Evolutionary conservation across 208 protist genomes (phyloP).

Genomic region (Wallacemonas collosoma): DNA sequence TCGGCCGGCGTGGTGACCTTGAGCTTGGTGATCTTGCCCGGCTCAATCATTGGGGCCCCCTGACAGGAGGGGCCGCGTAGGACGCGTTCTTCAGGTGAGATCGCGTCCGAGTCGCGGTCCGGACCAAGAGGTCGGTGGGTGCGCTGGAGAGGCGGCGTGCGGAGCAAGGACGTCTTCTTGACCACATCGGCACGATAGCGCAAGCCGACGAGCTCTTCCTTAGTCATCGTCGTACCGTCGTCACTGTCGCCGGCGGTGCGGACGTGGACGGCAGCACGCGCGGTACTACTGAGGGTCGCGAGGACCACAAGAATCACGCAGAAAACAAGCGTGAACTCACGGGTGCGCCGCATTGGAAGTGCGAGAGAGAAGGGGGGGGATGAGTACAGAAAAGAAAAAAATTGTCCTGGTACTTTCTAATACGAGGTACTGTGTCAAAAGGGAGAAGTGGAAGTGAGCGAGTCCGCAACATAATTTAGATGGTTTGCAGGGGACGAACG

Average conservation of each 20-base stretch:
- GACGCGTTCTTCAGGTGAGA: background rate
- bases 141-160: background rate
- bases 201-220: slow-evolving; percentile 8
- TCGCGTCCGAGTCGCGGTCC: background rate
- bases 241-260: background rate
- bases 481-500: no score
- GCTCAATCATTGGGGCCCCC: slow-evolving; percentile 21
- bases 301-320: background rate
- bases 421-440: no score
- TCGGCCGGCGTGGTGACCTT: slow-evolving; percentile 30
- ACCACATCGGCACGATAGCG: background rate
- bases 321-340: background rate
- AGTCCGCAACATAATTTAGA: no score
- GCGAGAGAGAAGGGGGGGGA: background rate
- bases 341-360: no score
- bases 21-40: slow-evolving; percentile 34
- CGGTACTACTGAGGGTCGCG: background rate
- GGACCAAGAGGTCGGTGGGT: background rate
- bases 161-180: background rate
- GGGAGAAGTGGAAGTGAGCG: no score
- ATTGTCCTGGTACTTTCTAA: no score
- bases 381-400: no score
- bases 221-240: background rate
- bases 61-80: background rate
- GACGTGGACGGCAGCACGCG: background rate